A percentile compares a stretch with the other conserved stretches of the same genome.
Evolutionary conservation across 2,329 filamentous ascomycete species (phyloP).

Genomic region (Exophiala alcalophila): DNA sequence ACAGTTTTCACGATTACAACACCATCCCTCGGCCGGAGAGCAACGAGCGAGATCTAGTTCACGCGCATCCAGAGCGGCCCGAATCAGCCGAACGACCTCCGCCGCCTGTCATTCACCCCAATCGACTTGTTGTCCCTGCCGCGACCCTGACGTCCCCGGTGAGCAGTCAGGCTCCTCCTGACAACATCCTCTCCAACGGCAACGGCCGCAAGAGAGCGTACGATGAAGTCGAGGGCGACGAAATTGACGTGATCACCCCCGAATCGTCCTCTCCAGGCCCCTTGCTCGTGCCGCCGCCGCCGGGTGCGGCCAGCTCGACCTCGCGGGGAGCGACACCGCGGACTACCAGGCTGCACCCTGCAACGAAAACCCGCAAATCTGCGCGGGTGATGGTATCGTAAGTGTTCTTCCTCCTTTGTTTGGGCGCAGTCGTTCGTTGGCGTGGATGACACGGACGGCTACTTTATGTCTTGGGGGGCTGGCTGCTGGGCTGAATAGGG

Average conservation of each 20-base stretch:
- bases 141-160: slow-evolving; percentile 38
- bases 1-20: slow-evolving; percentile 29
- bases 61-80: slow-evolving; percentile 11
- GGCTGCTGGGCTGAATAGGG: too few species aligned
- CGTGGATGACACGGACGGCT: too few species aligned
- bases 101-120: slow-evolving; percentile 27
- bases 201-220: slow-evolving; percentile 25
- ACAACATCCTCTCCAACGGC: slow-evolving; percentile 39
- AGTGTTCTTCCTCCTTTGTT: slow-evolving; percentile 24
- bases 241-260: slow-evolving; percentile 31
- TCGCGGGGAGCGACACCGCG: slow-evolving; percentile 33
- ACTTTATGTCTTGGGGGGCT: neutral
- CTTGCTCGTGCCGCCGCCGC: slow-evolving; percentile 32
- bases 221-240: slow-evolving; percentile 31
- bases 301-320: slow-evolving; percentile 53
- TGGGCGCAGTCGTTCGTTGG: neutral
- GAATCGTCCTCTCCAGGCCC: slow-evolving; percentile 31
- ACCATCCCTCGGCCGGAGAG: slow-evolving; percentile 24
- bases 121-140: slow-evolving; percentile 18
- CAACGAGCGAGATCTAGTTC: slow-evolving; percentile 24
- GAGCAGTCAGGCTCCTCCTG: slow-evolving; percentile 35
- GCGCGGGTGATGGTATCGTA: slow-evolving; percentile 66
- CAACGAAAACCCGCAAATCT: slow-evolving; percentile 60
- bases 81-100: slow-evolving; percentile 14
- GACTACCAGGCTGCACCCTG: slow-evolving; percentile 41